Evolutionary conservation across 495 filamentous ascomycete species (phyloP).

Genomic region (Lasiosphaeria ovina): DNA sequence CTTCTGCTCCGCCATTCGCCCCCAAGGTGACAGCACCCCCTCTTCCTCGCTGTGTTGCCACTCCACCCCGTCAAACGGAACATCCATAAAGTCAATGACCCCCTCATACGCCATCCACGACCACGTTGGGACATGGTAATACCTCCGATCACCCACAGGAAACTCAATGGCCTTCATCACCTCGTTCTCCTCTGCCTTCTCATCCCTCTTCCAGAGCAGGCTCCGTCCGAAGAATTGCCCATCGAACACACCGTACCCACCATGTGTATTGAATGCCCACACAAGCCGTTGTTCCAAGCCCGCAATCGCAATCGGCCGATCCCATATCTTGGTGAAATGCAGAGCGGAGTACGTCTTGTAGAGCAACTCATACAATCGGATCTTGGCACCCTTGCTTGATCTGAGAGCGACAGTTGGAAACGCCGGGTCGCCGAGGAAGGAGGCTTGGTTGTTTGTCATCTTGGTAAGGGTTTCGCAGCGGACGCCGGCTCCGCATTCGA

Average conservation of each 20-base stretch:
- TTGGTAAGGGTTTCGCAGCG: conserved; percentile 34
- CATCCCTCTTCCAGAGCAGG: conserved; percentile 21
- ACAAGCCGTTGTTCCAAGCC: conserved; percentile 32
- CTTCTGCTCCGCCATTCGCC: too few relatives aligned
- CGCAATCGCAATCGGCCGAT: conserved; percentile 31
- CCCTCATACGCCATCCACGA: conserved; percentile 16
- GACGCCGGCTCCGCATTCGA: conserved; percentile 41
- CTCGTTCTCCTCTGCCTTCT: not conserved
- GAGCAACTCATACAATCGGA: conserved; percentile 25
- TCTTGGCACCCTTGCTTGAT: conserved; percentile 15
- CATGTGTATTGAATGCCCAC: conserved; percentile 14
- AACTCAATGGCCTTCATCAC: conserved; percentile 3
- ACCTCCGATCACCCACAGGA: too few relatives aligned
- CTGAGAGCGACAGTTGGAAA: conserved; percentile 27
- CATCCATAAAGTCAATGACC: too few relatives aligned
- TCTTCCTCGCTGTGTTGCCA: too few relatives aligned
- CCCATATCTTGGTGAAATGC: conserved; percentile 16
- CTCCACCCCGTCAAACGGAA: too few relatives aligned
- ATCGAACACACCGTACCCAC: conserved; percentile 24
- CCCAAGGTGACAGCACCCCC: too few relatives aligned
- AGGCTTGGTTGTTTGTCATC: conserved; percentile 29
- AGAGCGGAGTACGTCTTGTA: conserved; percentile 33
- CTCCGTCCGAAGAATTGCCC: conserved; percentile 14
- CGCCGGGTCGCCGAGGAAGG: conserved; percentile 33
- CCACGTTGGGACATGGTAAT: conserved; percentile 9